Conservation (phyloP, 2,329 filamentous ascomycete genomes). For the Septoria petroselini region DNA sequence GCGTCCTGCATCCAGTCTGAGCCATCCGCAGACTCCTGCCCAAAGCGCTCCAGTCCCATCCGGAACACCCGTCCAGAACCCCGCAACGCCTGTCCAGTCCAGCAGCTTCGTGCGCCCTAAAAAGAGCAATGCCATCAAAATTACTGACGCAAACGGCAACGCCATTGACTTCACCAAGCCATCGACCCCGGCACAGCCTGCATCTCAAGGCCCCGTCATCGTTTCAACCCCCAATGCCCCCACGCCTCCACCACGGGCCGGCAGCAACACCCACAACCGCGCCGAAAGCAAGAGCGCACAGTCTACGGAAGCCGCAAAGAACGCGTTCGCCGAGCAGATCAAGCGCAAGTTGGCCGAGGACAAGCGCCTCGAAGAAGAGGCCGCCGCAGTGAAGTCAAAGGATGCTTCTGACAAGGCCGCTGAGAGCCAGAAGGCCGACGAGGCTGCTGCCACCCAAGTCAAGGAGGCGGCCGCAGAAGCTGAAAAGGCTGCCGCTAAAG, state of each 20-base stretch:
- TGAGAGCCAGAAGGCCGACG: constrained; percentile 41
- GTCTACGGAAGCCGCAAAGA: constrained; percentile 66
- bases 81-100: constrained; percentile 37
- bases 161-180: constrained; percentile 63
- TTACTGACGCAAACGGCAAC: constrained; percentile 80
- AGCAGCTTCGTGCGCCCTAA: constrained; percentile 61
- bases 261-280: constrained; percentile 65
- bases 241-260: constrained; percentile 66
- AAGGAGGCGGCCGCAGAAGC: constrained; percentile 39
- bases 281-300: constrained; percentile 73
- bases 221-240: constrained; percentile 75
- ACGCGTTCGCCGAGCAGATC: constrained; percentile 66
- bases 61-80: constrained; percentile 18
- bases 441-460: constrained; percentile 41
- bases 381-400: constrained; percentile 56
- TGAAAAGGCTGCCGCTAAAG: constrained; percentile 49
- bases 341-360: constrained; percentile 47
- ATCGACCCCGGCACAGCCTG: constrained; percentile 56
- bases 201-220: constrained; percentile 59
- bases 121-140: constrained; percentile 74
- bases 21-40: constrained; percentile 57
- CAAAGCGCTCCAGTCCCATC: constrained; percentile 60
- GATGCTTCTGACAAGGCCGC: constrained; percentile 45
- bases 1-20: constrained; percentile 58
- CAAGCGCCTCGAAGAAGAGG: constrained; percentile 44